Evolutionary conservation across 176 grass and related monocot genomes (phyloP), one percentile per base, ranked within the genome.

Genomic region (Eragrostis nindensis): DNA sequence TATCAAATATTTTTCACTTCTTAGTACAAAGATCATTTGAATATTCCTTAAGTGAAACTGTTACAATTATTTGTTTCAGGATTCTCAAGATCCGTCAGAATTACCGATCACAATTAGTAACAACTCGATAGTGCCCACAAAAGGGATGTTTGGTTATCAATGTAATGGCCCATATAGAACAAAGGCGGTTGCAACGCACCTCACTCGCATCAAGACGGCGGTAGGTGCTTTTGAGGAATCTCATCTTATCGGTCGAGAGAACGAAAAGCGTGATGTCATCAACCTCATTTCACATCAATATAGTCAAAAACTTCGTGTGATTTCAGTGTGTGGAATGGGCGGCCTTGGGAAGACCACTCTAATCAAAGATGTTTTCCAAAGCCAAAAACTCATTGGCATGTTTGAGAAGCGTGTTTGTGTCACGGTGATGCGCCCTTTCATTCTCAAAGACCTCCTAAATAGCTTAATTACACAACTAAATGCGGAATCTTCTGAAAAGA

Each of bases 321-420:
- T 85, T 8, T 80, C 85, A 11, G 8, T 91, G 0, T 66, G 67
- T 0, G 85, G 85, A 62, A 77, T 88, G 81, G 77, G 71, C 39
- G 85, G 76, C 10, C 0, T 81, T 12, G 89, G 81, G 1, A 91
- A 88, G 63, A 91, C 85, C 5, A 63, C 85, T 81, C 57, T 88
- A 12, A 72, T 57, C 4, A 85, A 49, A 67, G 11, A 68, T 30
- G 44, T 89, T 8, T 83, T 65, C 15, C 13, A 63, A 60, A 74
- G 30, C 11, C 4, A 56, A 48, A 36, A 69, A 4, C 30, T 89
- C 4, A 26, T 0, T 25, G 5, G 22, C 12, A 24, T 8, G 6
- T 89, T 92, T 78, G 6, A 86, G 0, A 57, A 46, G 26, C 15
- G 29, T 48, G 86, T 66, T 25, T 92, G 42, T 62, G 54, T 92